Conservation (phyloP, 192 early-diverging fungal species). For the Phycomyces nitens region DNA sequence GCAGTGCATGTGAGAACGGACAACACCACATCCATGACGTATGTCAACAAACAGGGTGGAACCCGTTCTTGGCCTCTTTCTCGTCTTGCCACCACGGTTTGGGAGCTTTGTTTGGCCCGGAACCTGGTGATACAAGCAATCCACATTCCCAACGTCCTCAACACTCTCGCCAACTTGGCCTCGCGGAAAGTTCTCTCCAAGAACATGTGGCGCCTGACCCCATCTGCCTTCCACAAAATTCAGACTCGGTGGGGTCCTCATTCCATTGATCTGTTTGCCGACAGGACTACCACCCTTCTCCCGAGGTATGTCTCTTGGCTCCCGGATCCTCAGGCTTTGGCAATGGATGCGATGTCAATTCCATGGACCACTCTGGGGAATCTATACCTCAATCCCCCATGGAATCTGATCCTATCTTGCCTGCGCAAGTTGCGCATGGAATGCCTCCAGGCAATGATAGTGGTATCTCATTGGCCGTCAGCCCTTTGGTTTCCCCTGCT, state of each 20-base stretch:
- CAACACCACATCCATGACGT: constrained; percentile 5
- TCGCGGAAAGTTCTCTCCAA: constrained; percentile 1
- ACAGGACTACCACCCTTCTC: constrained; percentile 1
- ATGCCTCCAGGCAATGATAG: not conserved
- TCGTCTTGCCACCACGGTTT: constrained; percentile 14
- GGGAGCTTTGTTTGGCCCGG: not conserved
- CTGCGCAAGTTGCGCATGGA: not conserved
- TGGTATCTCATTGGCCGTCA: not conserved
- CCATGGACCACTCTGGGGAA: not conserved
- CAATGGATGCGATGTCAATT: not conserved
- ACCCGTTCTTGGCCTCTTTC: constrained; percentile 21
- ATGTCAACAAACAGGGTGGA: constrained; percentile 18
- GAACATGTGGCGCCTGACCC: constrained; percentile 6
- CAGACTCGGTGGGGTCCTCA: not conserved
- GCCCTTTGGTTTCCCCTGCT: not conserved
- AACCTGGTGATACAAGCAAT: not conserved
- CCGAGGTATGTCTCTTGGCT: constrained; percentile 25
- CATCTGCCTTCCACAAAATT: not conserved
- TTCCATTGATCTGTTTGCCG: constrained; percentile 15
- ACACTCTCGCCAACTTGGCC: not conserved
- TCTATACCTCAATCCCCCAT: constrained; percentile 4
- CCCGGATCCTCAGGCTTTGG: not conserved
- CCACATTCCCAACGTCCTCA: constrained; percentile 1
- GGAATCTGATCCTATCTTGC: constrained; percentile 5
- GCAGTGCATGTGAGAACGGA: not conserved